A percentile compares a stretch with the other conserved stretches of the same genome.
Conservation (phyloP, 106 monocot genomes). For the Platanthera guangdongensis region DNA sequence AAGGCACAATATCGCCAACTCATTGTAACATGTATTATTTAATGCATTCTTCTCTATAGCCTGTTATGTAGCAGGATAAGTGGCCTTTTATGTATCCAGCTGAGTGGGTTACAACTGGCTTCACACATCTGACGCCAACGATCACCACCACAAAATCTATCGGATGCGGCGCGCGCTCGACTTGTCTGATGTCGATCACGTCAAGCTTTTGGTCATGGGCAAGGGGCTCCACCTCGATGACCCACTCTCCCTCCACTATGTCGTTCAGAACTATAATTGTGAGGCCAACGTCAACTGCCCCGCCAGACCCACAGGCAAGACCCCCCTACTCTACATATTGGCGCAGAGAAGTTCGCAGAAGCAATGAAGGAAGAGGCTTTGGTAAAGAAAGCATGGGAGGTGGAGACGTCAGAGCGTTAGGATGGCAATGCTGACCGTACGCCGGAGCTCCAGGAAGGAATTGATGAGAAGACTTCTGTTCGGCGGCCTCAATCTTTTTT, state of each 20-base stretch:
- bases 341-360: slow-evolving; percentile 89
- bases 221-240: slow-evolving; percentile 86
- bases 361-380: too few relatives aligned
- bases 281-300: slow-evolving; percentile 92
- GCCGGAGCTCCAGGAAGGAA: too few relatives aligned
- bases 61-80: too few relatives aligned
- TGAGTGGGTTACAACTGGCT: slow-evolving; percentile 12
- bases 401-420: too few relatives aligned
- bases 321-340: slow-evolving; percentile 79
- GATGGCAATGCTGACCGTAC: too few relatives aligned
- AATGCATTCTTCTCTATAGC: too few relatives aligned
- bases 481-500: too few relatives aligned
- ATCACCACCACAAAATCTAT: slow-evolving; percentile 89
- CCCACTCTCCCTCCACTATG: slow-evolving; percentile 84
- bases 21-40: too few relatives aligned
- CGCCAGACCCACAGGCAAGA: slow-evolving; percentile 66
- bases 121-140: slow-evolving; percentile 42
- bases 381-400: too few relatives aligned
- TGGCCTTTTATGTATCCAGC: too few relatives aligned
- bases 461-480: too few relatives aligned
- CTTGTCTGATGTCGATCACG: slow-evolving; percentile 88
- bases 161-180: slow-evolving; percentile 95
- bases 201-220: slow-evolving; percentile 95
- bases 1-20: too few relatives aligned
- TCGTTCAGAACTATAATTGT: slow-evolving; percentile 77